Evolutionary conservation across 305 asterid species (phyloP).

Genomic region (Fraxinus velutina): DNA sequence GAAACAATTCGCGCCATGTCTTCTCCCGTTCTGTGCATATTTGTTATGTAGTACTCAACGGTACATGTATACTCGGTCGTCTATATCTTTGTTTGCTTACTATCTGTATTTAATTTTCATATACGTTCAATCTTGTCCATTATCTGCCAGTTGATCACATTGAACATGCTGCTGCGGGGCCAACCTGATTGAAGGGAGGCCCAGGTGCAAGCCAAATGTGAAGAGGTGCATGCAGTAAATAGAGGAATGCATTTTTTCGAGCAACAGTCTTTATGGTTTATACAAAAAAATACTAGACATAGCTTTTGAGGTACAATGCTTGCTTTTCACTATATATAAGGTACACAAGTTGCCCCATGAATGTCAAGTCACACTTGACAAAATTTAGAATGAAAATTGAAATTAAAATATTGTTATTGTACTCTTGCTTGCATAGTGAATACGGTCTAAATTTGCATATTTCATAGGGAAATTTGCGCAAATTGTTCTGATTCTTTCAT

Average conservation of each 20-base stretch:
- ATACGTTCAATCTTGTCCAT: no score
- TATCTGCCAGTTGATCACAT: no score
- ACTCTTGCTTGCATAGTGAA: background rate
- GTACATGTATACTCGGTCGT: background rate
- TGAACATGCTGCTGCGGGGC: no score
- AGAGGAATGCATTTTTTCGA: no score
- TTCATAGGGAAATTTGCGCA: background rate
- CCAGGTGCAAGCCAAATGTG: no score
- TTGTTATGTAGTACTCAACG: background rate
- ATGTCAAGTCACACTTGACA: background rate
- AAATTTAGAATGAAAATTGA: background rate
- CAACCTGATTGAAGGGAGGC: no score
- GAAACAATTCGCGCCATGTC: conserved; percentile 13
- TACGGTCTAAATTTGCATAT: background rate
- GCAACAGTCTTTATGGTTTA: no score
- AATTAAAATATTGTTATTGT: background rate
- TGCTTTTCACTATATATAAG: background rate
- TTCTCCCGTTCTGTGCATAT: background rate
- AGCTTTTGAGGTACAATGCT: background rate
- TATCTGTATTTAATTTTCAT: no score
- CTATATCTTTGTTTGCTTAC: background rate
- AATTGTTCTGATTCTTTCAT: background rate
- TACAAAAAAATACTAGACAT: no score
- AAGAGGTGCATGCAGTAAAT: no score
- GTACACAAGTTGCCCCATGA: background rate